Evolutionary conservation across 257 asterid genomes (phyloP), one percentile per base, ranked within the genome.

Genomic region (Solanum neorickii): DNA sequence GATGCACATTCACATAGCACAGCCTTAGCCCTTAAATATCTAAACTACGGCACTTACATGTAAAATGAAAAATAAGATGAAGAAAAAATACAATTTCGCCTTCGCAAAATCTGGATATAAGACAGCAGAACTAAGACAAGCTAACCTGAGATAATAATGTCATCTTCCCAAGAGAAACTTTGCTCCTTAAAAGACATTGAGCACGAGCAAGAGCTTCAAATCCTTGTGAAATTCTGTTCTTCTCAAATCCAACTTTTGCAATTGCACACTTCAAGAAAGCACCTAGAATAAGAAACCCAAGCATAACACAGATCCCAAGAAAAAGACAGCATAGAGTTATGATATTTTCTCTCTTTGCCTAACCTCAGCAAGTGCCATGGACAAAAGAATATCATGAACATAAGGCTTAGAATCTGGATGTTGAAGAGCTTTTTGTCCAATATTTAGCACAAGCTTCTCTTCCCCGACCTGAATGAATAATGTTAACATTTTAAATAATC

Each of bases 191-290:
- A 74, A 96, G 95, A 92, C 97, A 92, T 70, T 95, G 99, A 89
- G 99, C 99, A 89, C 98, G 98, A 78, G 98, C 98, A 92, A 97
- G 99, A 88, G 99, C 99, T 93, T 97, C 99, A 93, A 97, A 97
- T 86, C 99, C 99, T 92, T 92, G 96, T 87, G 99, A 91, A 85
- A 97, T 93, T 85, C 95, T 93, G 94, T 95, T 93, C 96, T 93
- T 97, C 95, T 94, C 98, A 60, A 97, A 96, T 23, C 98, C 93
- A 92, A 52, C 90, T 92, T 94, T 97, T 42, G 99, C 99, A 88
- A 93, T 95, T 84, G 97, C 96, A 94, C 99, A 97, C 99, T 97
- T 93, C 96, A 96, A 94, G 94, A 97, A 93, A 95, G 92, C 91
- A 90, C 94, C 94, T 89, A 92, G 90, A 88, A 89, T 96, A 93